Evolutionary conservation across 805 yeast species (phyloP).

Genomic region (Spathaspora arborariae): DNA sequence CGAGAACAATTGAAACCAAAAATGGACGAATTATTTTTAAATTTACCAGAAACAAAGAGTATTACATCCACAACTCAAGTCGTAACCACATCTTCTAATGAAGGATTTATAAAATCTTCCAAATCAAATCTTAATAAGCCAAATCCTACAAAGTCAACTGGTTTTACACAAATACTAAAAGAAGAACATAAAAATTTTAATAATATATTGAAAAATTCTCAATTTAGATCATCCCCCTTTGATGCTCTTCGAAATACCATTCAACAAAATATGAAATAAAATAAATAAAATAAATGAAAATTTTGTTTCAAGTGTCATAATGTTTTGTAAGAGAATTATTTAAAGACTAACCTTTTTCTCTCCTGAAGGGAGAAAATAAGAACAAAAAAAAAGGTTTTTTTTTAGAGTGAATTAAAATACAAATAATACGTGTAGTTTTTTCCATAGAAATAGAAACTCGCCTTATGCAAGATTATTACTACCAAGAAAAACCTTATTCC

Average conservation of each 20-base stretch:
- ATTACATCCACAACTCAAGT: background rate
- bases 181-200: constrained; percentile 59
- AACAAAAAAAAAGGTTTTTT: too few species aligned
- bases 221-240: constrained; percentile 60
- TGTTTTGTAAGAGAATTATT: too few species aligned
- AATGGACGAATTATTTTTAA: constrained; percentile 58
- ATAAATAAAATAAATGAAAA: too few species aligned
- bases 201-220: constrained; percentile 49
- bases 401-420: too few species aligned
- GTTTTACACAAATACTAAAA: constrained; percentile 47
- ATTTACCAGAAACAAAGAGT: constrained; percentile 38
- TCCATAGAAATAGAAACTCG: too few species aligned
- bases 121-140: constrained; percentile 41
- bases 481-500: too few species aligned
- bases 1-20: constrained; percentile 65
- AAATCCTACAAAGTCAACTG: constrained; percentile 41
- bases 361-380: too few species aligned
- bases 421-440: too few species aligned
- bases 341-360: too few species aligned
- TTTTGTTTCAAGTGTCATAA: too few species aligned
- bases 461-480: too few species aligned
- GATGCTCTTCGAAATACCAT: constrained; percentile 59
- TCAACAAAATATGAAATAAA: constrained; percentile 17
- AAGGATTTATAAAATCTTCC: constrained; percentile 18
- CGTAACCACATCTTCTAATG: constrained; percentile 6